Evolutionary conservation across 83 land plant species (phyloP).

Genomic region (Larix sibirica): DNA sequence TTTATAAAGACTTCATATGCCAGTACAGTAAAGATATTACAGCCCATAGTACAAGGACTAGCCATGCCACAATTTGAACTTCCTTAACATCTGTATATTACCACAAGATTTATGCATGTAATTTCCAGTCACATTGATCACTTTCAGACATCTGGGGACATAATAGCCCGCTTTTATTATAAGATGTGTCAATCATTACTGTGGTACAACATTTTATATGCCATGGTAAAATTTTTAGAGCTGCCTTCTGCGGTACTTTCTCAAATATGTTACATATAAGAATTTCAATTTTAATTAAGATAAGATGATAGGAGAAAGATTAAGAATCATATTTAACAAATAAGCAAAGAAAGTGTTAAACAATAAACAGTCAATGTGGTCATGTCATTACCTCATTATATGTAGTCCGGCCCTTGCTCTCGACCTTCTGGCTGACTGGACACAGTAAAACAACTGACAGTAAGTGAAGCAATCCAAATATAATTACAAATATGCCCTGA

Average conservation of each 20-base stretch:
- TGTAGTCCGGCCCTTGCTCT: conserved; percentile 95
- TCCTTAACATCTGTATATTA: background rate
- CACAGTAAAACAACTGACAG: conserved; percentile 6
- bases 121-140: too few relatives aligned
- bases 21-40: background rate
- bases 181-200: too few relatives aligned
- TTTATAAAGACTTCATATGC: background rate
- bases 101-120: too few relatives aligned
- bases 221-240: background rate
- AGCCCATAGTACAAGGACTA: background rate
- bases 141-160: too few relatives aligned
- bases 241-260: background rate
- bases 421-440: conserved; percentile 93
- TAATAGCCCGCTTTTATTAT: too few relatives aligned
- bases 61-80: background rate
- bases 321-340: background rate
- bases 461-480: background rate
- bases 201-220: too few relatives aligned
- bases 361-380: background rate
- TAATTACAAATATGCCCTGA: background rate
- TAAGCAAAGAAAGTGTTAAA: background rate
- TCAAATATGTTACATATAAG: too few relatives aligned
- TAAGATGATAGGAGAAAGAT: background rate
- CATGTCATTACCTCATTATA: conserved; percentile 82
- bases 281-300: too few relatives aligned